Base-by-base conservation (phyloP, 768 basidiomycete genomes). In the Mycena kentingensis region DNA sequence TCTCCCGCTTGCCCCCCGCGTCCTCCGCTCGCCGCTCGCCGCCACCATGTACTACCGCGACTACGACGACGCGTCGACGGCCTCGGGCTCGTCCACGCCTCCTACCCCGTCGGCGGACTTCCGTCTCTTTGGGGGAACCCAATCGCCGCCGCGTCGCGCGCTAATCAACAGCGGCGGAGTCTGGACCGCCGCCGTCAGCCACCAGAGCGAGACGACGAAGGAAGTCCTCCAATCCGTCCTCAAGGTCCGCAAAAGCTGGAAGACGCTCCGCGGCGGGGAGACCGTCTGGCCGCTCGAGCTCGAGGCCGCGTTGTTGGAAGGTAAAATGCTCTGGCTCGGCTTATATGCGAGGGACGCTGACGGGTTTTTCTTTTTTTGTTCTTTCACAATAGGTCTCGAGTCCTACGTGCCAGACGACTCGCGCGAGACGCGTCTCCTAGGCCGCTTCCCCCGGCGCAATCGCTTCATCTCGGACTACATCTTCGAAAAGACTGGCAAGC, bases 381-480 rank as follows among this genome's bases (percentile, higher is more conserved):
- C 2, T 34, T 51, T 18, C 44, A 21, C 45, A 31, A 22, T 46
- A 90, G 87, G 85, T n/a, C 80, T 83, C 51, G 83, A 81, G 66
- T 81, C 78, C 36, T 90, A 90, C 61, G 77, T 80, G 49, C 88
- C 87, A 26, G 81, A 84, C 55, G 84, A 88, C 62, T 85, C 84
- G 15, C 73, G 86, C 65, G 86, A 88, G 64, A 86, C 87, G 34
- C 75, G 85, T 49, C 79, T 85, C 16, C 78, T 90, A 3, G 87
- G 87, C 21, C 80, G 88, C 45, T 89, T 86, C 63, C 88, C 88
- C 31, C 82, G 87, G 77, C 77, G 88, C 51, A 90, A 90, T 69
- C 79, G 84, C 41, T 90, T 89, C 69, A 87, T 90, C 56, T 87
- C 88, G 46, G 85, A 90, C 58, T 84, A 86, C 69, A 89, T 90